phyloP scores from a whole-genome alignment of 768 basidiomycete species.

The Boletus pseudo-olivaceus region DNA sequence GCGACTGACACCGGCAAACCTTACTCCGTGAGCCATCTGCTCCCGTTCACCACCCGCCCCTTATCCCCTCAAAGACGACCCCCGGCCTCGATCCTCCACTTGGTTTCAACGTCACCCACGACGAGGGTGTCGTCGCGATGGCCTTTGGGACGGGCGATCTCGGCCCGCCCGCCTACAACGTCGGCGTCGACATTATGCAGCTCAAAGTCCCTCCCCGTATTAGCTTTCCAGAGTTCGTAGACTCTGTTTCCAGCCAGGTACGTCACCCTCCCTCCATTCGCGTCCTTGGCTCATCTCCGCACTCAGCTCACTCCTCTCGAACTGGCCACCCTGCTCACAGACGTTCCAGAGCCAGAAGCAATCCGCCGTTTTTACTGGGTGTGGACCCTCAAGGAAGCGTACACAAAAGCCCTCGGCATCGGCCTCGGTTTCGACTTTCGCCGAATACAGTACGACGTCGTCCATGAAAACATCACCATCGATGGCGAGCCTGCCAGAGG shows the following conservation, averaged over 20 bases:
- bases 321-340: conserved; percentile 30
- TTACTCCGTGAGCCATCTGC: conserved; percentile 53
- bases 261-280: background rate
- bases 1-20: conserved; percentile 70
- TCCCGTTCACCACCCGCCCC: background rate
- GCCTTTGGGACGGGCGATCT: conserved; percentile 46
- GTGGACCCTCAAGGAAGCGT: conserved; percentile 92
- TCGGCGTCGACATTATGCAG: conserved; percentile 85
- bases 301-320: conserved; percentile 42
- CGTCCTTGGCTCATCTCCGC: conserved; percentile 8
- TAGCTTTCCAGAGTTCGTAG: conserved; percentile 57
- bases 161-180: conserved; percentile 50
- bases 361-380: conserved; percentile 72
- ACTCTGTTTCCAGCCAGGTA: conserved; percentile 65
- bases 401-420: conserved; percentile 82
- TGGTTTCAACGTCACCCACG: conserved; percentile 81
- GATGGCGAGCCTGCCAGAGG: conserved; percentile 55
- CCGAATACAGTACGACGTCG: conserved; percentile 68
- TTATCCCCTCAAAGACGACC: conserved; percentile 37
- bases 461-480: conserved; percentile 48
- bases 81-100: conserved; percentile 50
- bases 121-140: conserved; percentile 70
- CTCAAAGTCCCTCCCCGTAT: conserved; percentile 58
- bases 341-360: conserved; percentile 45
- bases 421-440: conserved; percentile 82